Percentiles rank a stretch among this genome's conserved stretches.
phyloP scores from a whole-genome alignment of 331 rosid species.

The Telfairia occidentalis region DNA sequence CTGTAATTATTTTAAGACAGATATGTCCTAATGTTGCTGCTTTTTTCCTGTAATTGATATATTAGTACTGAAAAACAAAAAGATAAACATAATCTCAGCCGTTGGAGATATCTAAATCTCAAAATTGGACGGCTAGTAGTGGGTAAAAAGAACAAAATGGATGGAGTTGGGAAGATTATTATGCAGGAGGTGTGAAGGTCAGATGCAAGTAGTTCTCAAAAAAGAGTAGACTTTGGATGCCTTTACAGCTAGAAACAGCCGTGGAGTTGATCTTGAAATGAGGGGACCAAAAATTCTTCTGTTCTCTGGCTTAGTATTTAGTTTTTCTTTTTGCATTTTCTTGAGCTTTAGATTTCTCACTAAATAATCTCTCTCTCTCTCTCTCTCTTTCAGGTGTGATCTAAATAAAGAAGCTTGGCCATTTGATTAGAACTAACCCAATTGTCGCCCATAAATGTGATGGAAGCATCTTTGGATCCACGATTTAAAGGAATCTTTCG shows the following conservation, averaged over 20 bases:
- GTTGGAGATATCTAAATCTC: background rate
- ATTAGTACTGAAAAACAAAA: background rate
- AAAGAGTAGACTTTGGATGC: background rate
- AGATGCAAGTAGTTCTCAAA: background rate
- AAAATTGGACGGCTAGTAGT: background rate
- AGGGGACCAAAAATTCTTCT: slow-evolving; percentile 2
- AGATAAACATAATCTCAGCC: background rate
- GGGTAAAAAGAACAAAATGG: background rate
- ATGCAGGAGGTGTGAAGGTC: background rate
- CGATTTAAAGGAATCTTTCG: background rate
- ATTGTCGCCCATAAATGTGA: background rate
- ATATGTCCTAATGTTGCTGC: background rate
- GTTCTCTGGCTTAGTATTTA: background rate
- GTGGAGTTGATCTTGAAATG: background rate
- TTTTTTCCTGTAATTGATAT: background rate
- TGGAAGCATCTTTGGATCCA: background rate
- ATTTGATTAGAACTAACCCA: background rate
- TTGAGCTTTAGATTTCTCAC: background rate
- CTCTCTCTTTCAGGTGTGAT: background rate
- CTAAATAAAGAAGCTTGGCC: background rate
- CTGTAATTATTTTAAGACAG: background rate
- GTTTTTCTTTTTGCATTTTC: background rate
- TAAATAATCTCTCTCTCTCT: background rate
- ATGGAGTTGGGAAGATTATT: background rate
- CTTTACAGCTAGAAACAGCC: slow-evolving; percentile 15